Conservation (phyloP, 2,329 filamentous ascomycete species). For the Ceratocystis cacaofunesta region DNA sequence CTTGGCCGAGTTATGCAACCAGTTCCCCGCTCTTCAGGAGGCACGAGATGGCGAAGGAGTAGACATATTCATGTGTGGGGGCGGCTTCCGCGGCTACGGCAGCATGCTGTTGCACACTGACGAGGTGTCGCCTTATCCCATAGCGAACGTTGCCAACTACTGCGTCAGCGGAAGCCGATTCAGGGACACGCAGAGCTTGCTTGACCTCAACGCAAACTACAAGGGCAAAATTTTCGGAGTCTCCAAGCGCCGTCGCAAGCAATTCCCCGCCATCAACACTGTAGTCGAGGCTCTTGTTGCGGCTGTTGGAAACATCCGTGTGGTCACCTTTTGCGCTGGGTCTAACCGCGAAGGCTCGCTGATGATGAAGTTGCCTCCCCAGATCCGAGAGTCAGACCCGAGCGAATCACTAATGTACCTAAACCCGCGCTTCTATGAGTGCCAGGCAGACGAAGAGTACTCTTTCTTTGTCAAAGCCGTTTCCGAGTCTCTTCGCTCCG, state of each 20-base stretch:
- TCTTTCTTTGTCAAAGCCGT: slow-evolving; percentile 26
- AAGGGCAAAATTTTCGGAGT: slow-evolving; percentile 56
- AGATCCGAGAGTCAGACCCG: slow-evolving; percentile 50
- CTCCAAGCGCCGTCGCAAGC: slow-evolving; percentile 60
- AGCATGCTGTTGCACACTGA: slow-evolving; percentile 76
- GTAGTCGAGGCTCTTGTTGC: slow-evolving; percentile 62
- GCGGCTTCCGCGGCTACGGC: slow-evolving; percentile 81
- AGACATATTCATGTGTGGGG: slow-evolving; percentile 72
- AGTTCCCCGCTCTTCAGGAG: slow-evolving; percentile 35
- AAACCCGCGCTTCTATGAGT: slow-evolving; percentile 4
- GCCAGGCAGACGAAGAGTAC: slow-evolving; percentile 18
- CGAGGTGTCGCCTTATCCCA: slow-evolving; percentile 60
- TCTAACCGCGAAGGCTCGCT: slow-evolving; percentile 75
- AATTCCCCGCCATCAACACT: slow-evolving; percentile 71
- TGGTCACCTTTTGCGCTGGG: slow-evolving; percentile 72
- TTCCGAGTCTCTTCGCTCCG: slow-evolving; percentile 26
- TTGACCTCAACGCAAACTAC: slow-evolving; percentile 33
- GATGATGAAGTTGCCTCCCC: slow-evolving; percentile 50
- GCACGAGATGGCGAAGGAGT: slow-evolving; percentile 30
- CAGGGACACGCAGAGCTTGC: slow-evolving; percentile 36
- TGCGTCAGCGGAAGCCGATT: slow-evolving; percentile 49
- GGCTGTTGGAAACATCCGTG: slow-evolving; percentile 53
- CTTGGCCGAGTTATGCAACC: slow-evolving; percentile 37
- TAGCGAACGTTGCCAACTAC: slow-evolving; percentile 71
- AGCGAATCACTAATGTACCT: slow-evolving; percentile 30